Percentiles rank a stretch among this genome's conserved stretches.
These are phyloP conservation scores for Geoglossum glabrum DNA, from an alignment of 495 filamentous ascomycete species.

Conservation along the genomic window DNA sequence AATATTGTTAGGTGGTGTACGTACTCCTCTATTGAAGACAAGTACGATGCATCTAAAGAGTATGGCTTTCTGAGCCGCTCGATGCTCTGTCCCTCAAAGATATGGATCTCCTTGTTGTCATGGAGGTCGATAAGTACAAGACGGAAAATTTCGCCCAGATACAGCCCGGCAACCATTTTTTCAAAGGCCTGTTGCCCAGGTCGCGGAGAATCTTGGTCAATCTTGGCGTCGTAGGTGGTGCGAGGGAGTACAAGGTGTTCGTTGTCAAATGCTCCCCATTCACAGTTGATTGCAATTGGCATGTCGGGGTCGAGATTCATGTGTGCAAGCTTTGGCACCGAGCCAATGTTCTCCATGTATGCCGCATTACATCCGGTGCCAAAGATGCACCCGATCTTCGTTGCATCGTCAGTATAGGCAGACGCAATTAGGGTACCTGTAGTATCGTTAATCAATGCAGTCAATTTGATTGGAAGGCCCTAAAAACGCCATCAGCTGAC, in stretches of 20 bases:
- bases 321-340: conserved; percentile 83
- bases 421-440: conserved; percentile 98
- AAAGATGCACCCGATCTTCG: conserved; percentile 96
- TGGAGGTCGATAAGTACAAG: conserved; percentile 21
- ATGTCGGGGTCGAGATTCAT: conserved; percentile 76
- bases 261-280: conserved; percentile 97
- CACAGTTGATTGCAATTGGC: conserved; percentile 96
- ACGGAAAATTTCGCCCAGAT: conserved; percentile 27
- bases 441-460: conserved; percentile 91
- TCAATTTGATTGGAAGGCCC: conserved; percentile 83
- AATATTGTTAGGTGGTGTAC: background rate
- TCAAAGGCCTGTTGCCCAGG: conserved; percentile 28
- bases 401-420: conserved; percentile 73
- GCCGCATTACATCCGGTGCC: conserved; percentile 96
- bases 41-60: conserved; percentile 7
- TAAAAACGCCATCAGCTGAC: conserved; percentile 13
- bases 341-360: conserved; percentile 87
- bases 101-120: conserved; percentile 11
- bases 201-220: conserved; percentile 22
- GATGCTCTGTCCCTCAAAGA: conserved; percentile 17
- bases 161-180: conserved; percentile 29
- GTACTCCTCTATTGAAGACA: conserved; percentile 9
- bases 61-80: conserved; percentile 8
- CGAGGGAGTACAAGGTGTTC: conserved; percentile 82
- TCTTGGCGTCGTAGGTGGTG: conserved; percentile 37